Evolutionary conservation across 306 rosid genomes (phyloP).

Genomic region (Acacia melanoxylon): DNA sequence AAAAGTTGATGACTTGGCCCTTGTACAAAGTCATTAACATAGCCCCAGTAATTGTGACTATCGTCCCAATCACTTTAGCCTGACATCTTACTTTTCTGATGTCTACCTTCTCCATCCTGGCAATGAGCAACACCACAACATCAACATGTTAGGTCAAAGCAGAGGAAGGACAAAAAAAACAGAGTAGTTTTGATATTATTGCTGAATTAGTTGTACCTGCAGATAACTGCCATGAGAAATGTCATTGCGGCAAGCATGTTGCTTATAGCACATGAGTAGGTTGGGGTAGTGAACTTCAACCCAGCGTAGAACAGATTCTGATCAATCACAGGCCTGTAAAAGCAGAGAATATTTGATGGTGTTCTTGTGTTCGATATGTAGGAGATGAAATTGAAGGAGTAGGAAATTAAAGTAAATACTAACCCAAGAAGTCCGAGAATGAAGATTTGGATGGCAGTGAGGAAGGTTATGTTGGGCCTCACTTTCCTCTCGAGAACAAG

Average conservation of each 20-base stretch:
- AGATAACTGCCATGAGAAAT: constrained; percentile 81
- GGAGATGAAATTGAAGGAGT: neutral
- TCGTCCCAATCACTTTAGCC: constrained; percentile 83
- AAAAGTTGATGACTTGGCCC: constrained; percentile 65
- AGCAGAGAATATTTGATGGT: neutral
- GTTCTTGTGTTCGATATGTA: neutral
- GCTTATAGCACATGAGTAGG: constrained; percentile 87
- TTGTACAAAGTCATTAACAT: constrained; percentile 95
- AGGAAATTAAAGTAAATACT: constrained; percentile 22
- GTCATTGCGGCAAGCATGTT: constrained; percentile 95
- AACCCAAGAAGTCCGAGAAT: constrained; percentile 90
- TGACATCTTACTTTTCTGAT: constrained; percentile 57
- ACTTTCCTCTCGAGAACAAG: constrained; percentile 84
- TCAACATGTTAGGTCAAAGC: constrained; percentile 19
- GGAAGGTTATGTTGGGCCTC: constrained; percentile 78
- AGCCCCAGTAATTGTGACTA: constrained; percentile 79
- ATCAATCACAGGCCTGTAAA: constrained; percentile 82
- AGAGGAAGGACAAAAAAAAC: neutral
- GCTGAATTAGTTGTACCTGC: constrained; percentile 48
- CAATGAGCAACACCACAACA: neutral
- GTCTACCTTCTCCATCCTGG: constrained; percentile 82
- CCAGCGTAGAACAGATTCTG: constrained; percentile 89
- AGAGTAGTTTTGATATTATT: neutral
- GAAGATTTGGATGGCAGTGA: constrained; percentile 68
- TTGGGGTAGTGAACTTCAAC: constrained; percentile 80